Evolutionary conservation across 805 yeast species (phyloP), one percentile per base, ranked within the genome.

Genomic region (Torulaspora maleeae): DNA sequence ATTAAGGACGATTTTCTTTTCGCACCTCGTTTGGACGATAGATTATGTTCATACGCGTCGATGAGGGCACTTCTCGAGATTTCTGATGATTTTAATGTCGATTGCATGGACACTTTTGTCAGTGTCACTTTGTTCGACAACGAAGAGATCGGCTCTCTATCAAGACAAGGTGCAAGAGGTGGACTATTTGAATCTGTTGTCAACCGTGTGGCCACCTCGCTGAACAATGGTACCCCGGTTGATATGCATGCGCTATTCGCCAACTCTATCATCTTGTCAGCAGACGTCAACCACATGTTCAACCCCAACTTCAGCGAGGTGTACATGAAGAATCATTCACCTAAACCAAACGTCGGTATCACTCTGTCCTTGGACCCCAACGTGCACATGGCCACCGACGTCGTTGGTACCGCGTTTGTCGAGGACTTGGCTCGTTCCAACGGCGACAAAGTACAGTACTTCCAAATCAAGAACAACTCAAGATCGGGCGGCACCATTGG

Each of bases 401-500:
- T 82, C 3, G 79, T 80, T 38, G 87, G 91, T 13, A 66, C 78
- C 16, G 83, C 91, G 0, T 69, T 88, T 40, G 72, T 79, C 38
- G 86, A 84, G 63, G 83, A 82, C 56, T 61, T 87, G 51, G 95
- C 88, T 2, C 69, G 77, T 47, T 60, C 68, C 43, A 80, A 85
- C 49, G 83, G 73, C 41, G 88, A 84, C 61, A 67, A 70, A 43
- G 53, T 87, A 24, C 96, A 88, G 68, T 81, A 79, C 66, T 86
- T 86, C 80, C 95, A 87, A 60, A 83, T 86, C 63, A 78, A 93
- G 66, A 87, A 88, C 67, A 90, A 82, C 62, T 76, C 86, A 12
- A 77, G 93, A 61, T 82, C 89, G 1, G 96, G 96, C 27, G 95
- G 95, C 32, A 86, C 95, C 22, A 86, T 88, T 60, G 96, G 96